phyloP scores from a whole-genome alignment of 768 basidiomycete species.

The Podaxis sp. region DNA sequence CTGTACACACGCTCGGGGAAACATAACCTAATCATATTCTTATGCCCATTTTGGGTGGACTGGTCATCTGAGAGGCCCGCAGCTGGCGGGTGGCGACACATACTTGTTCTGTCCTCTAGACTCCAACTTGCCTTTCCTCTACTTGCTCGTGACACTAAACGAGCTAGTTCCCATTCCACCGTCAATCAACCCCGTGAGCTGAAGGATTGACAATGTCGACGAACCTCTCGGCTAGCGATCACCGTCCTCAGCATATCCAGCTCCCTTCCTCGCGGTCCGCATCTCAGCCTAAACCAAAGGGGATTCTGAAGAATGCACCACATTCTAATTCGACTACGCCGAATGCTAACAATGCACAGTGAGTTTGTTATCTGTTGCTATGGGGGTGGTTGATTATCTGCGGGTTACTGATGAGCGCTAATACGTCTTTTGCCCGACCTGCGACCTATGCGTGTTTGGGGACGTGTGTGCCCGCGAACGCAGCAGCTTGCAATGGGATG shows the following conservation, averaged over 20 bases:
- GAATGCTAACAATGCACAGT: constrained; percentile 46
- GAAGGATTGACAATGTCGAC: constrained; percentile 22
- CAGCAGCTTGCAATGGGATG: constrained; percentile 90
- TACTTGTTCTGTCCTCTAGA: background rate
- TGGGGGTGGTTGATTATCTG: background rate
- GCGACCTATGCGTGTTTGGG: background rate
- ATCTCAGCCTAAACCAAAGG: constrained; percentile 77
- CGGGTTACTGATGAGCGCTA: constrained; percentile 1
- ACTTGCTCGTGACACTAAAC: background rate
- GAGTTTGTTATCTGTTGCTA: constrained; percentile 24
- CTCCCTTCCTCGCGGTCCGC: constrained; percentile 56
- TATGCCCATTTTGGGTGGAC: background rate
- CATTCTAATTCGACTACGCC: constrained; percentile 36
- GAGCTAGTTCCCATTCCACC: background rate
- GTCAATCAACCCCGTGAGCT: background rate
- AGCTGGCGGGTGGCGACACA: background rate
- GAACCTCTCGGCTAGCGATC: constrained; percentile 24
- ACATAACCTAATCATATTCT: background rate
- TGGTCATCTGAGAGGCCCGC: background rate
- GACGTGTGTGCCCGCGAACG: constrained; percentile 7
- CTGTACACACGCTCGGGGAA: background rate
- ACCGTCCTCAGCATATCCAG: constrained; percentile 45
- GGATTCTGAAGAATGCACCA: constrained; percentile 84
- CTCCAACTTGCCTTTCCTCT: background rate
- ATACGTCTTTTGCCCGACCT: background rate